These are phyloP conservation scores for Acanthamoeba castellanii DNA, from an alignment of 208 protist species.

Conservation along the genomic window DNA sequence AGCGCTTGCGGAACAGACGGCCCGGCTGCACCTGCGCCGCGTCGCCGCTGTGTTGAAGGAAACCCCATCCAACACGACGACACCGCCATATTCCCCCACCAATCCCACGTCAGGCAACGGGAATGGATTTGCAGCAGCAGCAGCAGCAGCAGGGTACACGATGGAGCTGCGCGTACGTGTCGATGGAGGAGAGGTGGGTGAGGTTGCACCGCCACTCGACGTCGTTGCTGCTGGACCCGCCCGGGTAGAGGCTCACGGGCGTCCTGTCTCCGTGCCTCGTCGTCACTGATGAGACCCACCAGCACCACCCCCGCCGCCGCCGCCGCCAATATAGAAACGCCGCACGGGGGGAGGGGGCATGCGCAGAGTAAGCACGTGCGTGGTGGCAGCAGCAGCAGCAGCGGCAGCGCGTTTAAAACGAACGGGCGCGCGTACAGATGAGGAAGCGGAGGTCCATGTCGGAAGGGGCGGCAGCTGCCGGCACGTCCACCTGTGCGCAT, in stretches of 20 bases:
- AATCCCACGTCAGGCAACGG: too few relatives aligned
- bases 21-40: neutral
- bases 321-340: neutral
- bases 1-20: slow-evolving; percentile 6
- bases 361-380: too few relatives aligned
- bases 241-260: neutral
- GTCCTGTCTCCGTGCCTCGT: slow-evolving; percentile 32
- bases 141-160: too few relatives aligned
- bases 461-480: neutral
- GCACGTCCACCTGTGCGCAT: neutral
- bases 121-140: too few relatives aligned
- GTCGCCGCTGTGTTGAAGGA: neutral
- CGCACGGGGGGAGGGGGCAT: too few relatives aligned
- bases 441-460: slow-evolving; percentile 32
- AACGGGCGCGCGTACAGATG: neutral
- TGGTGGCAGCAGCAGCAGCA: too few relatives aligned
- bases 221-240: slow-evolving; percentile 10
- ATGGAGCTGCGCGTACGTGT: neutral
- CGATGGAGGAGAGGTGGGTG: neutral
- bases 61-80: neutral
- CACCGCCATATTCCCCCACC: too few relatives aligned
- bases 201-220: slow-evolving; percentile 26
- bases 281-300: slow-evolving; percentile 2
- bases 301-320: neutral
- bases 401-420: neutral